phyloP scores from a whole-genome alignment of 1,284 basidiomycete species.

The Ceratobasidium sp. region DNA sequence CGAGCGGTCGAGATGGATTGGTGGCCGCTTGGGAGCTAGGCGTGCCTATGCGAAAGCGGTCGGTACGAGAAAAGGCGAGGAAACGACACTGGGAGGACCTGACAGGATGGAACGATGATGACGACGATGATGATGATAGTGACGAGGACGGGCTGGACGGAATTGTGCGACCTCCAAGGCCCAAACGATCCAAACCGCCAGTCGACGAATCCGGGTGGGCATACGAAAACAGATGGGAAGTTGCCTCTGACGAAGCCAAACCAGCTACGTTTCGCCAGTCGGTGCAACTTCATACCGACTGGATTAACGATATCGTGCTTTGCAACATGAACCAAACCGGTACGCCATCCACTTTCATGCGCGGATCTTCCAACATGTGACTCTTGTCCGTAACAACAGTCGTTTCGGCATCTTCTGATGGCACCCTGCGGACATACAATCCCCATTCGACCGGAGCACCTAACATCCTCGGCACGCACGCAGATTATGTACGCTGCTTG shows the following conservation, averaged over 20 bases:
- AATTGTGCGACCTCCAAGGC: slow-evolving; percentile 50
- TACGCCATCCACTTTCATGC: slow-evolving; percentile 48
- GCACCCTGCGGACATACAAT: slow-evolving; percentile 92
- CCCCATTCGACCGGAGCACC: slow-evolving; percentile 70
- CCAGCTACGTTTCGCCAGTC: slow-evolving; percentile 73
- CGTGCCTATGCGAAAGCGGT: slow-evolving; percentile 56
- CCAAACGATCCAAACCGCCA: slow-evolving; percentile 1
- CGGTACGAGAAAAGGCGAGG: slow-evolving; percentile 45
- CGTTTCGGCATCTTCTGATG: slow-evolving; percentile 94
- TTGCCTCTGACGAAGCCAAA: slow-evolving; percentile 56
- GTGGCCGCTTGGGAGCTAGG: slow-evolving; percentile 91
- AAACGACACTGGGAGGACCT: slow-evolving; percentile 70
- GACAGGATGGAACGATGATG: slow-evolving; percentile 80
- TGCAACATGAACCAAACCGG: slow-evolving; percentile 93
- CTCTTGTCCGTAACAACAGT: slow-evolving; percentile 57
- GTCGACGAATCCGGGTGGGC: slow-evolving; percentile 54
- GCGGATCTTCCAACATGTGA: background rate
- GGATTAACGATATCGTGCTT: slow-evolving; percentile 94
- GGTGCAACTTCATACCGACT: slow-evolving; percentile 88
- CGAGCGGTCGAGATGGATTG: slow-evolving; percentile 91
- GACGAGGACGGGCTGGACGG: slow-evolving; percentile 54
- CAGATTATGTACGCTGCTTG: slow-evolving; percentile 91
- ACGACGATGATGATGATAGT: slow-evolving; percentile 49
- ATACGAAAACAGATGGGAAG: slow-evolving; percentile 80
- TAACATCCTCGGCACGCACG: slow-evolving; percentile 81